These are phyloP conservation scores for Malus hybrid DNA, from an alignment of 331 rosid genomes.

Conservation along the genomic window DNA sequence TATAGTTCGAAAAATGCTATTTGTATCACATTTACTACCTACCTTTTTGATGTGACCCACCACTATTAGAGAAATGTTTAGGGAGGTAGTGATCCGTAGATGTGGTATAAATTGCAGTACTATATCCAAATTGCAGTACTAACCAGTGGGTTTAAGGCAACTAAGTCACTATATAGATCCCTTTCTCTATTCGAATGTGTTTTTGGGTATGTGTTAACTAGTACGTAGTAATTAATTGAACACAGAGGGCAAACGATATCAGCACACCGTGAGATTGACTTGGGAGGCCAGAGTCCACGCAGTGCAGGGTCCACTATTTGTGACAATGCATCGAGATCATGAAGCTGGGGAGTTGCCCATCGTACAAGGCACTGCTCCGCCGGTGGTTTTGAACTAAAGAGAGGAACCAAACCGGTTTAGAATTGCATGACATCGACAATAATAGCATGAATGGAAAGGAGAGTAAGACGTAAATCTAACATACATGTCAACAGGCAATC, in stretches of 20 bases:
- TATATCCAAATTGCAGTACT: neutral
- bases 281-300: constrained; percentile 86
- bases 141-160: too few relatives aligned
- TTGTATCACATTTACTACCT: too few relatives aligned
- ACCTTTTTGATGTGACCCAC: too few relatives aligned
- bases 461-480: neutral
- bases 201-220: neutral
- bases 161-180: too few relatives aligned
- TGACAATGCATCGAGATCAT: constrained; percentile 57
- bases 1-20: neutral
- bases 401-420: constrained; percentile 1
- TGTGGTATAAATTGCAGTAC: neutral
- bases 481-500: constrained; percentile 76
- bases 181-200: neutral
- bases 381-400: constrained; percentile 47
- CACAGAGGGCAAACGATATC: constrained; percentile 70
- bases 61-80: too few relatives aligned
- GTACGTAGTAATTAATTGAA: constrained; percentile 37
- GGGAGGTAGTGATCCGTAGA: neutral
- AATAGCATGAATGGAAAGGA: neutral
- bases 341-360: constrained; percentile 86
- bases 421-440: neutral
- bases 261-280: constrained; percentile 75
- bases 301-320: constrained; percentile 74
- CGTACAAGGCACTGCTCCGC: constrained; percentile 61